phyloP scores from a whole-genome alignment of 2,329 filamentous ascomycete species.

The Alternaria sp. region DNA sequence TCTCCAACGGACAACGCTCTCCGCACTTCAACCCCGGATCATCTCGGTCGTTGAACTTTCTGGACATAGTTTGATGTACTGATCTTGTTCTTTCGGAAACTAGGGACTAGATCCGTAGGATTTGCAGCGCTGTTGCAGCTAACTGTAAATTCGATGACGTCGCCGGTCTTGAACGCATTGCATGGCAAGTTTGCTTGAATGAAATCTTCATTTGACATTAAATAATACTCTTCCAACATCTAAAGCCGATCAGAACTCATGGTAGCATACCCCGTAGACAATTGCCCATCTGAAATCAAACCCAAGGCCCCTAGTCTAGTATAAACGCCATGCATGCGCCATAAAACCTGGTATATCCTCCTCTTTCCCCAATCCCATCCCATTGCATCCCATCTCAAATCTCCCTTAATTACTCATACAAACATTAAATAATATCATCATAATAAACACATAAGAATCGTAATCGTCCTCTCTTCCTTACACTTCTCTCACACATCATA shows the following conservation, averaged over 20 bases:
- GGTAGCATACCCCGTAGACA: background rate
- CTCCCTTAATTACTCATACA: background rate
- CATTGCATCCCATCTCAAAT: background rate
- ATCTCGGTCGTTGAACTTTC: background rate
- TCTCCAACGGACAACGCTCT: conserved; percentile 4
- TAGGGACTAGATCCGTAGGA: conserved; percentile 11
- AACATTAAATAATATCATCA: conserved; percentile 1
- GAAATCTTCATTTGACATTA: background rate
- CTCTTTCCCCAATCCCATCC: background rate
- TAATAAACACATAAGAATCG: conserved; percentile 15
- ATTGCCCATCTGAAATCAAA: background rate
- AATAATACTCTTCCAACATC: background rate
- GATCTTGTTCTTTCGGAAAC: background rate
- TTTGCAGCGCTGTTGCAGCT: background rate
- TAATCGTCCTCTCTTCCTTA: background rate
- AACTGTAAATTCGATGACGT: background rate
- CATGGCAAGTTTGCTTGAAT: background rate
- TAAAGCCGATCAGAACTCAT: background rate
- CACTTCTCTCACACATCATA: background rate
- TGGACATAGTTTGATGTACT: background rate
- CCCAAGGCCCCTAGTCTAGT: background rate
- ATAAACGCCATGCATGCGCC: background rate
- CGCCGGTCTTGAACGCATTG: background rate
- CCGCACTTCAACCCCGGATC: background rate
- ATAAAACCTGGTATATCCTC: conserved; percentile 9